Percentiles rank a stretch among this genome's conserved stretches.
phyloP scores from a whole-genome alignment of 1,139 yeast species.

The Debaryomyces sp. region DNA sequence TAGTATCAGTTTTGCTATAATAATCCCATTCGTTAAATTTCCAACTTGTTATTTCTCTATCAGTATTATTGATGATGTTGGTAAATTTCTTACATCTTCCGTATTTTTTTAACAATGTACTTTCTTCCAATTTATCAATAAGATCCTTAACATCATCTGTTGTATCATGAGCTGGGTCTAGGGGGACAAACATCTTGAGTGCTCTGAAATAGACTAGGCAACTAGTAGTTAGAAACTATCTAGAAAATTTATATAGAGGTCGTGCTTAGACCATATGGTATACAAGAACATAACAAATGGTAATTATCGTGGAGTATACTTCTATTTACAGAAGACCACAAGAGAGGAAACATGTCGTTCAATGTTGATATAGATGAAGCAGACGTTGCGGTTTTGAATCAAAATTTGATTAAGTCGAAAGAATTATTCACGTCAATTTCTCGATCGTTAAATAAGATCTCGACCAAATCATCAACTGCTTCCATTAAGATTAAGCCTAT shows the following conservation, averaged over 20 bases:
- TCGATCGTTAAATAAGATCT: slow-evolving; percentile 56
- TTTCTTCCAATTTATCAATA: slow-evolving; percentile 17
- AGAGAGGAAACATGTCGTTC: slow-evolving; percentile 17
- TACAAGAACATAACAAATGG: not conserved
- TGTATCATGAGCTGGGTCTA: slow-evolving; percentile 14
- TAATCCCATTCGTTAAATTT: slow-evolving; percentile 84
- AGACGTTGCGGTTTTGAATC: slow-evolving; percentile 80
- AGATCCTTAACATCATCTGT: slow-evolving; percentile 16
- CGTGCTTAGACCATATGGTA: not conserved
- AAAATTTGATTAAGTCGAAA: slow-evolving; percentile 63
- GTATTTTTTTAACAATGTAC: slow-evolving; percentile 23
- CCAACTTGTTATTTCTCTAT: slow-evolving; percentile 52
- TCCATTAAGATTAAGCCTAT: slow-evolving; percentile 72
- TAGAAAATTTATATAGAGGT: not conserved
- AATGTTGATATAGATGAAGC: slow-evolving; percentile 73
- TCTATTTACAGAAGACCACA: not conserved
- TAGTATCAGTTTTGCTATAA: slow-evolving; percentile 55
- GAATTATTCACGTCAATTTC: slow-evolving; percentile 60
- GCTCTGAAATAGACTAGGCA: not conserved
- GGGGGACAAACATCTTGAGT: slow-evolving; percentile 1
- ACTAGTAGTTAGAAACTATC: not conserved
- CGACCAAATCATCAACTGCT: slow-evolving; percentile 62
- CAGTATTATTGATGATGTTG: slow-evolving; percentile 20
- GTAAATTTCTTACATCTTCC: slow-evolving; percentile 26
- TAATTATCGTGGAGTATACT: not conserved